Evolutionary conservation across 2,329 filamentous ascomycete genomes (phyloP).

Genomic region (Tympanopsis confertula): DNA sequence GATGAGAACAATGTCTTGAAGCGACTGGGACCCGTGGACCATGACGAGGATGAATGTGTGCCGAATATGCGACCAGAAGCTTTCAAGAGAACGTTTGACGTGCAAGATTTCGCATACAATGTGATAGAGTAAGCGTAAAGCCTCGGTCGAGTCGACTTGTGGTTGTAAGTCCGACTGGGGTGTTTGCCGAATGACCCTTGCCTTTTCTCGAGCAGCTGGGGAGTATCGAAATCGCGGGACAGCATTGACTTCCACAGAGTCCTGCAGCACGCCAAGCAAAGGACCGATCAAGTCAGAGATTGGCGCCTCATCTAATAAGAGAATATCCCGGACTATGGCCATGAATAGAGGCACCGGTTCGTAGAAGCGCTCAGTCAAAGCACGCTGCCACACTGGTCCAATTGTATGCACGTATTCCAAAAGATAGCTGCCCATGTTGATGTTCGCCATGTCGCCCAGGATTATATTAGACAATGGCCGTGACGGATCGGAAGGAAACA

Average conservation of each 20-base stretch:
- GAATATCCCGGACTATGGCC: constrained; percentile 22
- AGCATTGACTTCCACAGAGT: constrained; percentile 38
- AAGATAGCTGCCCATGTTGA: constrained; percentile 29
- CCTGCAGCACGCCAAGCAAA: constrained; percentile 24
- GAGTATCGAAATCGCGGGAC: constrained; percentile 33
- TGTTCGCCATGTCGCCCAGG: constrained; percentile 32
- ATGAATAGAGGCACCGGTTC: constrained; percentile 26
- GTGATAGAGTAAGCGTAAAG: constrained; percentile 39
- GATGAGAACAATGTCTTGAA: constrained; percentile 40
- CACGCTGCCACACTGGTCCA: constrained; percentile 40
- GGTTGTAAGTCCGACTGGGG: constrained; percentile 26
- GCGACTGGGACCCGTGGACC: constrained; percentile 41
- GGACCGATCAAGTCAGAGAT: constrained; percentile 21
- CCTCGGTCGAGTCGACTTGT: constrained; percentile 38
- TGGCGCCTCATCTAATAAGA: constrained; percentile 22
- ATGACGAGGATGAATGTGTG: constrained; percentile 46
- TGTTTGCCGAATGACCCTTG: constrained; percentile 22
- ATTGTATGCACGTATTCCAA: constrained; percentile 34
- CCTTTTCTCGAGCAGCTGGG: constrained; percentile 23
- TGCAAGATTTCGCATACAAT: constrained; percentile 34
- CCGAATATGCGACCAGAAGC: constrained; percentile 44
- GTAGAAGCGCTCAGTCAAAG: constrained; percentile 38
- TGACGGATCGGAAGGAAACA: constrained; percentile 37
- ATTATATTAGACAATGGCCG: constrained; percentile 38
- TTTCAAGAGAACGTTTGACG: constrained; percentile 22